These are phyloP conservation scores for Lasiodiplodia citricola DNA, from an alignment of 2,329 filamentous ascomycete species.

Conservation along the genomic window DNA sequence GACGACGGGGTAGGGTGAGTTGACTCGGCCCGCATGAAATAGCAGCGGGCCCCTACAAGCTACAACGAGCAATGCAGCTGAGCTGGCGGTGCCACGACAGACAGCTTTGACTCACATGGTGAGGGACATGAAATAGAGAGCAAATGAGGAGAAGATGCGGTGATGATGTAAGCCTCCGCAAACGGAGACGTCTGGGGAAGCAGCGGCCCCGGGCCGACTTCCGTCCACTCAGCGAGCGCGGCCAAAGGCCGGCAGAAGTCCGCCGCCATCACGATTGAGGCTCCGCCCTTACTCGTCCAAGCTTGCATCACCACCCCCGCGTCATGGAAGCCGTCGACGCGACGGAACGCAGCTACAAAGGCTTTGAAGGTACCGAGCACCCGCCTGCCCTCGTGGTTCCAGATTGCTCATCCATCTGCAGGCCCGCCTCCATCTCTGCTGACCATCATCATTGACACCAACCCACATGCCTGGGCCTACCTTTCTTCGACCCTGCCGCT, in stretches of 20 bases:
- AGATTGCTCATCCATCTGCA: conserved; percentile 32
- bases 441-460: conserved; percentile 92
- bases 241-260: not conserved
- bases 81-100: not conserved
- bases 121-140: not conserved
- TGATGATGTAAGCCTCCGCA: not conserved
- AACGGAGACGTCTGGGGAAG: conserved; percentile 1
- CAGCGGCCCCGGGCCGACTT: not conserved
- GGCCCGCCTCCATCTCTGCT: conserved; percentile 78
- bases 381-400: conserved; percentile 21
- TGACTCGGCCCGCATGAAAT: not conserved
- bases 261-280: not conserved
- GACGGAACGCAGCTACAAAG: conserved; percentile 51
- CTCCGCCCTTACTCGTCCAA: not conserved
- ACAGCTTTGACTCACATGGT: not conserved
- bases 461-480: conserved; percentile 90
- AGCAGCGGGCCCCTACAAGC: not conserved
- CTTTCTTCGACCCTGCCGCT: conserved; percentile 77
- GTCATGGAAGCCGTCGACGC: conserved; percentile 71
- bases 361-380: conserved; percentile 39
- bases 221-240: not conserved
- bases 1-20: not conserved
- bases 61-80: not conserved
- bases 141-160: not conserved
- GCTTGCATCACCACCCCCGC: conserved; percentile 17